phyloP scores from a whole-genome alignment of 2,329 filamentous ascomycete species.

The Colletotrichum simmondsii region DNA sequence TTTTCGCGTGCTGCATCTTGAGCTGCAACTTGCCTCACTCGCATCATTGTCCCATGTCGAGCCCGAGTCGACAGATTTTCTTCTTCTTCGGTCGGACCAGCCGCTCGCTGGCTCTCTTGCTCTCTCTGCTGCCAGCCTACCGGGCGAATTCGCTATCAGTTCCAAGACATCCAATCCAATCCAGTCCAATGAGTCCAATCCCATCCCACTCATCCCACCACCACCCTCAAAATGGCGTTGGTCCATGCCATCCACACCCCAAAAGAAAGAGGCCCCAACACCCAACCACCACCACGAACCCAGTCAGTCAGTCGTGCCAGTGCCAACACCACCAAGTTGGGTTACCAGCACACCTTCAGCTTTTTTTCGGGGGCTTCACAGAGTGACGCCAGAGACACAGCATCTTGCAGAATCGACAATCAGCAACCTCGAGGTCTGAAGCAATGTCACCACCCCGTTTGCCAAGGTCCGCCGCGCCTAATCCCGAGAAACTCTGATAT shows the following conservation, averaged over 20 bases:
- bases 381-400: conserved; percentile 33
- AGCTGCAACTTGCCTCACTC: conserved; percentile 22
- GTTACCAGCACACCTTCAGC: no score
- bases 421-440: conserved; percentile 4
- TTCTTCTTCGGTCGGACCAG: conserved; percentile 7
- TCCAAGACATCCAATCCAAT: conserved; percentile 16
- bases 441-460: conserved; percentile 22
- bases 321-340: not conserved
- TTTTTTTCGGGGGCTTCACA: not conserved
- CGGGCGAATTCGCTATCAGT: conserved; percentile 18
- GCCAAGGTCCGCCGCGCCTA: not conserved
- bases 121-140: not conserved
- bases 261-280: not conserved
- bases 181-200: conserved; percentile 1
- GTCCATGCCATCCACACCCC: not conserved
- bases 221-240: not conserved
- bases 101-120: not conserved
- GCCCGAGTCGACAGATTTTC: not conserved
- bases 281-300: conserved; percentile 8
- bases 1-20: not conserved
- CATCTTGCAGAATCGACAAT: conserved; percentile 31
- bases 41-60: not conserved
- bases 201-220: conserved; percentile 13
- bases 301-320: not conserved
- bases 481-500: conserved; percentile 1